Base-by-base conservation (phyloP, 345 rosid genomes). In the Citrus hindsii region DNA sequence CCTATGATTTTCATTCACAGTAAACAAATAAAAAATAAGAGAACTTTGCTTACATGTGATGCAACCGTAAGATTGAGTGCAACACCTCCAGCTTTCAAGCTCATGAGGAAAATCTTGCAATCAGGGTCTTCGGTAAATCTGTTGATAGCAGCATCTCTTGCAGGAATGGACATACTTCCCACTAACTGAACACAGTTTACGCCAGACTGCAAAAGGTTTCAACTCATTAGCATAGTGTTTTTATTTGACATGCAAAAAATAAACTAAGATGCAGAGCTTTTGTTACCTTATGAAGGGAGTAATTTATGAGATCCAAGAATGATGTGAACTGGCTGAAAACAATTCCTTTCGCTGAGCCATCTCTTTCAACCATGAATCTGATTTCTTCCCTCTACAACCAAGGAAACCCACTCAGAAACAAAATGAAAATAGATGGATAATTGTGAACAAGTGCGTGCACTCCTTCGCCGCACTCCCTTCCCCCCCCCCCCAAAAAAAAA, bases 261-360 rank as follows among this genome's bases (percentile, higher is more conserved):
- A 28, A 74, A 38, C 76, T n/a, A 22, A 9, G 62, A 55, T 25
- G 72, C 16, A 48, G 53, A 37, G 24, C 65, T 69, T 53, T 53
- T n/a, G 71, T 74, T 80, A 96, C 99, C 95, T 92, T 90, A 67
- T 85, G 81, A n/a, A 96, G 93, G 55, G 97, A 88, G 86, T 90
- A 96, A 75, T 84, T 88, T 74, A 96, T 94, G 77, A 96, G 92
- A 89, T 94, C 98, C 87, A 96, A 86, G 84, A 94, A 96, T 27
- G 97, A 90, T 16, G 98, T 92, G 88, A 94, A 96, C 88, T 96
- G 99, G 88, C 99, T 94, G 88, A 96, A 96, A 71, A 94, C 97
- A 81, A 96, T 94, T 78, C 91, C 99, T 82, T 96, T 96, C 16
- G 99, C 97, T 73, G 97, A 96, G 59, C 99, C 97, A 82, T 96